These are phyloP conservation scores for Ceratobasidium sp. DNA, from an alignment of 1,284 basidiomycete genomes.

Conservation along the genomic window DNA sequence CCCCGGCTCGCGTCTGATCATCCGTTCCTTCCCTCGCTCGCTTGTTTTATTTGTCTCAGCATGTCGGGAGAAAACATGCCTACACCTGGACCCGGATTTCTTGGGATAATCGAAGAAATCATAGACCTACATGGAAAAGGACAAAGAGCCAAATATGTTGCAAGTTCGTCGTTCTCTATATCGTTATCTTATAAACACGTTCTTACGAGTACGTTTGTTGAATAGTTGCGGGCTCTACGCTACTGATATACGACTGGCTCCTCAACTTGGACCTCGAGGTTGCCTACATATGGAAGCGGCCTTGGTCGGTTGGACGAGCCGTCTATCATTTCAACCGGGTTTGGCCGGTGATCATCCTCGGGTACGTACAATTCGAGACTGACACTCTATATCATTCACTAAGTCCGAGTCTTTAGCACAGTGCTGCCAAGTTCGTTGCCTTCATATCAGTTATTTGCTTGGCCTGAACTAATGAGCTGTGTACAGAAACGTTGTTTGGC, in stretches of 20 bases:
- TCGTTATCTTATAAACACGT: neutral
- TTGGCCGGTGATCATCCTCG: conserved; percentile 13
- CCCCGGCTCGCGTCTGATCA: neutral
- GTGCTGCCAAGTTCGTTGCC: conserved; percentile 8
- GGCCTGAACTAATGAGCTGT: neutral
- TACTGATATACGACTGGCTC: conserved; percentile 31
- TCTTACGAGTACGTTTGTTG: neutral
- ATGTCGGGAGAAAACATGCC: neutral
- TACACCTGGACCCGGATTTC: neutral
- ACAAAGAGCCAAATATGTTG: conserved; percentile 22
- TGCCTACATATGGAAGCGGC: conserved; percentile 13
- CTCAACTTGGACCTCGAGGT: conserved; percentile 6
- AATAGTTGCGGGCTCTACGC: conserved; percentile 1
- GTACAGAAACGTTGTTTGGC: conserved; percentile 19
- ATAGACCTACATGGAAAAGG: neutral
- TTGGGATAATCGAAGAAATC: neutral
- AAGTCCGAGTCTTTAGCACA: neutral
- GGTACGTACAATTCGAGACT: neutral
- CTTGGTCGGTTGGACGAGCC: conserved; percentile 13
- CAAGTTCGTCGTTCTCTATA: neutral
- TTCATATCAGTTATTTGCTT: too few species aligned
- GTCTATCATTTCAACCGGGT: conserved; percentile 35
- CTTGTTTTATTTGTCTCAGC: neutral
- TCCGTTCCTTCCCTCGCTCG: neutral
- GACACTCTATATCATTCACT: too few species aligned